Evolutionary conservation across 2,329 filamentous ascomycete genomes (phyloP).

Genomic region (Purpureocillium lavendulum): DNA sequence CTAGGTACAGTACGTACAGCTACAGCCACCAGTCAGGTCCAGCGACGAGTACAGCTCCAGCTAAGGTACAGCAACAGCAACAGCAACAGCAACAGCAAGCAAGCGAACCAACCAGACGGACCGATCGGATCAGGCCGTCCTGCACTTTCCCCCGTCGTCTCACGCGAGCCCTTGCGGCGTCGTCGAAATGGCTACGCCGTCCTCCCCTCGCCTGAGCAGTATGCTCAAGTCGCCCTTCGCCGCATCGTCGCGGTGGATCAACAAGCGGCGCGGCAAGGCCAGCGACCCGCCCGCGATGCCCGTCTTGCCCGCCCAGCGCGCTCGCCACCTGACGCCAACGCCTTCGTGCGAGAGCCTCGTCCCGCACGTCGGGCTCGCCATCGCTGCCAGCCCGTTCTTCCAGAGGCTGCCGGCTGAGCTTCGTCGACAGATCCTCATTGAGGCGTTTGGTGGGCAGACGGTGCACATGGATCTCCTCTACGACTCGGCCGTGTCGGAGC

Average conservation of each 20-base stretch:
- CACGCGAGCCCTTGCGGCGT: too few species aligned
- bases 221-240: not conserved
- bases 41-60: too few species aligned
- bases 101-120: too few species aligned
- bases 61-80: too few species aligned
- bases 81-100: too few species aligned
- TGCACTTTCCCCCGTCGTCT: too few species aligned
- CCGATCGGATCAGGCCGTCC: too few species aligned
- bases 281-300: not conserved
- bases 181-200: too few species aligned
- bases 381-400: constrained; percentile 15
- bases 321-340: constrained; percentile 3
- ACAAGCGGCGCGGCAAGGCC: constrained; percentile 2
- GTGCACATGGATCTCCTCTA: constrained; percentile 15
- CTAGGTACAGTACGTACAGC: too few species aligned
- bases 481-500: not conserved
- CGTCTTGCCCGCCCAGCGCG: constrained; percentile 4
- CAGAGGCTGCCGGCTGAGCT: constrained; percentile 23
- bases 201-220: not conserved
- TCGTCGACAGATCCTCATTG: constrained; percentile 18
- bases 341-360: constrained; percentile 4
- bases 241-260: constrained; percentile 2
- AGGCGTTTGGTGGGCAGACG: constrained; percentile 13
- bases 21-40: too few species aligned
- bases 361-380: not conserved